Conservation (phyloP, 2,329 filamentous ascomycete genomes). For the Diplodia sapinea region DNA sequence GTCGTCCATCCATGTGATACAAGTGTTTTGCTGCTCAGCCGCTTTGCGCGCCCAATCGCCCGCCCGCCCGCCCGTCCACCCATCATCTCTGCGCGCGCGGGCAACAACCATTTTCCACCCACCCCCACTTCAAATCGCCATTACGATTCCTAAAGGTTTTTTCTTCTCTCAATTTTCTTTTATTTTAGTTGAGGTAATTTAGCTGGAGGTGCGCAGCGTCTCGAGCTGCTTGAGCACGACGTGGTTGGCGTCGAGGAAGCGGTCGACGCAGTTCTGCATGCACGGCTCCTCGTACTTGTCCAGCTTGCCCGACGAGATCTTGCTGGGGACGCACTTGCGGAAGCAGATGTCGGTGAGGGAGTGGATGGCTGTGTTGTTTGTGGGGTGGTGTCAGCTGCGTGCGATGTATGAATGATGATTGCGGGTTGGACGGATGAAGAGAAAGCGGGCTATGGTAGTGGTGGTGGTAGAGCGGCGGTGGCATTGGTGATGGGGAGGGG, state of each 20-base stretch:
- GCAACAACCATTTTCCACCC: neutral
- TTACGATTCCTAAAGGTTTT: no score
- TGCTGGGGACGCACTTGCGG: constrained; percentile 82
- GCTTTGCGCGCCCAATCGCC: no score
- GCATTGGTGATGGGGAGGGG: neutral
- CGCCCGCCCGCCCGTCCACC: no score
- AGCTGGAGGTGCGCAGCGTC: constrained; percentile 54
- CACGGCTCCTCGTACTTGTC: constrained; percentile 81
- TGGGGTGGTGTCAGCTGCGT: constrained; percentile 33
- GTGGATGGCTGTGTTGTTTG: constrained; percentile 61
- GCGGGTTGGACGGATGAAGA: neutral
- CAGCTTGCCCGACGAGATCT: constrained; percentile 73
- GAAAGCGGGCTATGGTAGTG: neutral
- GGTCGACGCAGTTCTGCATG: constrained; percentile 89
- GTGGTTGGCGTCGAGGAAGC: constrained; percentile 88
- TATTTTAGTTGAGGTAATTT: neutral
- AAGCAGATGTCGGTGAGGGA: constrained; percentile 81
- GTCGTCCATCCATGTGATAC: neutral
- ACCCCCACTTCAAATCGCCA: no score
- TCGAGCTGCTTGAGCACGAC: constrained; percentile 86
- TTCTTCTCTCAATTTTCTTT: neutral
- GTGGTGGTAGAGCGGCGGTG: neutral
- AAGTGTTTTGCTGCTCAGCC: neutral
- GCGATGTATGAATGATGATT: neutral
- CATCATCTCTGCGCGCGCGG: neutral